Conservation (phyloP, 495 filamentous ascomycete genomes). For the Neurospora sp. region DNA sequence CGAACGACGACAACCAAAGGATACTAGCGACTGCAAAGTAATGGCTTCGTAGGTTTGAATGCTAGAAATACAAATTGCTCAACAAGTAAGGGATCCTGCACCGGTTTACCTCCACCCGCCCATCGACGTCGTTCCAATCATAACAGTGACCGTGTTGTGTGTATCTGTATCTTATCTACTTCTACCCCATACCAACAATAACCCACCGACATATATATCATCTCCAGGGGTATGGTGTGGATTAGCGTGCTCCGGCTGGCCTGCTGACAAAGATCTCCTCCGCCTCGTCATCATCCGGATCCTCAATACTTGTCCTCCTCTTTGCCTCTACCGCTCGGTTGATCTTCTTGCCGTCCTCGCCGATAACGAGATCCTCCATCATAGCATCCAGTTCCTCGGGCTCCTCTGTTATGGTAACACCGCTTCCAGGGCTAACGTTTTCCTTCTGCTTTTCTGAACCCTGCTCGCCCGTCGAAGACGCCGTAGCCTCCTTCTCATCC, state of each 20-base stretch:
- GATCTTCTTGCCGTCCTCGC: constrained; percentile 34
- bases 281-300: constrained; percentile 44
- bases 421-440: constrained; percentile 17
- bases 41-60: background rate
- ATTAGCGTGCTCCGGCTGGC: background rate
- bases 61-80: background rate
- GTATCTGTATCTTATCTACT: background rate
- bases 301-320: constrained; percentile 45
- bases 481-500: constrained; percentile 16
- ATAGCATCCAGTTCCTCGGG: constrained; percentile 19
- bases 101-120: background rate
- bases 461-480: background rate
- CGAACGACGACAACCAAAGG: background rate
- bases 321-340: constrained; percentile 41
- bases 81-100: background rate
- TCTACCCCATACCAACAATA: background rate
- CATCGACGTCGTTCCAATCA: background rate
- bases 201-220: background rate
- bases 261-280: constrained; percentile 10
- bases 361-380: constrained; percentile 18
- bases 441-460: background rate
- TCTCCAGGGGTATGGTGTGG: background rate
- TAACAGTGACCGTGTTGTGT: background rate
- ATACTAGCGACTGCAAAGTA: background rate
- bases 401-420: constrained; percentile 17